Conservation (phyloP, 768 basidiomycete species). For the Amanita inopinata region DNA sequence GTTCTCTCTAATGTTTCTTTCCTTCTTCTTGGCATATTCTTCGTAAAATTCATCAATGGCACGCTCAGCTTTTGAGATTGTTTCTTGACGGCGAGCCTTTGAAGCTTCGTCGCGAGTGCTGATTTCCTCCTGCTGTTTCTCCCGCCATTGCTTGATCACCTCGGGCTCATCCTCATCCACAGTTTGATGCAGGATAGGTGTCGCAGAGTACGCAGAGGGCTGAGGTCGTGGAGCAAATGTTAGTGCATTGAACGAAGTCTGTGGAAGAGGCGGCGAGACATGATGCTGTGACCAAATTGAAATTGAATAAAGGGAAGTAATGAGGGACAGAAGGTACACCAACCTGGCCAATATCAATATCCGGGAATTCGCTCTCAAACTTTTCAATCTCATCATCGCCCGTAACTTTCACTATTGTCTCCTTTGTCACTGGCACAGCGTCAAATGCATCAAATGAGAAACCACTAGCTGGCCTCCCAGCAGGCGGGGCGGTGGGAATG, state of each 20-base stretch:
- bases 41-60: slow-evolving; percentile 89
- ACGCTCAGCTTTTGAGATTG: slow-evolving; percentile 73
- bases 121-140: slow-evolving; percentile 78
- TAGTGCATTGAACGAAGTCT: slow-evolving; percentile 33
- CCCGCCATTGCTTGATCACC: slow-evolving; percentile 90
- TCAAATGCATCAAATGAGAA: slow-evolving; percentile 68
- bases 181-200: slow-evolving; percentile 62
- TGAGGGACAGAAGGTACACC: not conserved
- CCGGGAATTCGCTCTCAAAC: slow-evolving; percentile 82
- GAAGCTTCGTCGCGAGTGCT: slow-evolving; percentile 74
- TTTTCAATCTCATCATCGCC: slow-evolving; percentile 80
- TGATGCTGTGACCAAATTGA: slow-evolving; percentile 7
- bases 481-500: slow-evolving; percentile 23
- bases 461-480: slow-evolving; percentile 25
- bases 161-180: slow-evolving; percentile 76
- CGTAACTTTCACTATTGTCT: slow-evolving; percentile 65
- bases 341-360: slow-evolving; percentile 45
- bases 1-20: slow-evolving; percentile 86
- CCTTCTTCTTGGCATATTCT: slow-evolving; percentile 80
- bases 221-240: slow-evolving; percentile 74
- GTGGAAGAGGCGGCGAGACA: slow-evolving; percentile 23
- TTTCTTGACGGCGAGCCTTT: slow-evolving; percentile 69
- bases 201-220: slow-evolving; percentile 57
- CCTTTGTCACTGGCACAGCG: slow-evolving; percentile 26
- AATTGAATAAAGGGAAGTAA: not conserved